Percentiles rank a stretch among this genome's conserved stretches.
Conservation (phyloP, 371 early-diverging fungal genomes). For the Capillidium heterosporum region DNA sequence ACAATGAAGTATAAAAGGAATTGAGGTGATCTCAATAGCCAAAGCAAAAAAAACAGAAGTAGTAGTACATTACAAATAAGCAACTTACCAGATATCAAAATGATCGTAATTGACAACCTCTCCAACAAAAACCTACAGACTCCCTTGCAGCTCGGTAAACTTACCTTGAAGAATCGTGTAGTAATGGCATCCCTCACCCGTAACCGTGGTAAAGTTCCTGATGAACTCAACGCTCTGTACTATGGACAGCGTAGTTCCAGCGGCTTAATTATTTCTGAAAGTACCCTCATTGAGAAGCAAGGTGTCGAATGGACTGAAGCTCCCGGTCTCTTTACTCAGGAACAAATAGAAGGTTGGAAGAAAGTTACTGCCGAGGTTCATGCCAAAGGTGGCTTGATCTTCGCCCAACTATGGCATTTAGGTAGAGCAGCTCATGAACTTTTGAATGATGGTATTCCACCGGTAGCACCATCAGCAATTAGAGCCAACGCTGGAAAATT, state of each 20-base stretch:
- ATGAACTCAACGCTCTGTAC: conserved; percentile 22
- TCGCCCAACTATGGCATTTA: conserved; percentile 20
- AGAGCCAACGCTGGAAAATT: neutral
- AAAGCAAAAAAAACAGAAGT: too few species aligned
- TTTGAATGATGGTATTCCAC: neutral
- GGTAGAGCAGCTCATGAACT: conserved; percentile 7
- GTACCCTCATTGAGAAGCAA: conserved; percentile 18
- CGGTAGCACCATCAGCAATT: neutral
- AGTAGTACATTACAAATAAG: too few species aligned
- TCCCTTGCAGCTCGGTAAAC: neutral
- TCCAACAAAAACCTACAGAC: neutral
- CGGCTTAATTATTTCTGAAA: conserved; percentile 34
- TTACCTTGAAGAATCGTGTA: conserved; percentile 12
- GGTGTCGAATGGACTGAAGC: conserved; percentile 15
- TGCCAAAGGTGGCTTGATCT: conserved; percentile 19
- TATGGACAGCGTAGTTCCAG: conserved; percentile 31
- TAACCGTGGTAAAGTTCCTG: conserved; percentile 19
- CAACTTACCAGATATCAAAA: too few species aligned
- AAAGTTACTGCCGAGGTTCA: conserved; percentile 22
- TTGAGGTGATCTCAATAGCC: too few species aligned
- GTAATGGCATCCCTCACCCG: conserved; percentile 29
- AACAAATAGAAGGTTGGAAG: conserved; percentile 30
- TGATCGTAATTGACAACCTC: too few species aligned
- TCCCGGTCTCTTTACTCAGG: conserved; percentile 22
- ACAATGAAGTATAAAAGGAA: too few species aligned